Conservation (phyloP, 257 asterid genomes). For the Solanum ahanhuiri region DNA sequence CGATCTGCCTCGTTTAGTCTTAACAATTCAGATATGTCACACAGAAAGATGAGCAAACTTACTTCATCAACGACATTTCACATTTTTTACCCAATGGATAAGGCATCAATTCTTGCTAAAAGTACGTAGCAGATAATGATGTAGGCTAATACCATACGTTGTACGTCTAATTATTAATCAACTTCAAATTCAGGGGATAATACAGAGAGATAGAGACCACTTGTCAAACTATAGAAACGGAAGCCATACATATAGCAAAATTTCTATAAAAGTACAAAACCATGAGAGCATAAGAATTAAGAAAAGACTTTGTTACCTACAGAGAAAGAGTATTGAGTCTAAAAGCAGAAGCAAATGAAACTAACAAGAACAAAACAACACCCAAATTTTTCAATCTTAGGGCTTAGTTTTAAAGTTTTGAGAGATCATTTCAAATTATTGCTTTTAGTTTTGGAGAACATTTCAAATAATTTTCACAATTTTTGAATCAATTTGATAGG, state of each 20-base stretch:
- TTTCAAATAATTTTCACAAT: too few relatives aligned
- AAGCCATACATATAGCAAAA: background rate
- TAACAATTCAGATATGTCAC: background rate
- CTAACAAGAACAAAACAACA: background rate
- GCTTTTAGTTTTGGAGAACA: background rate
- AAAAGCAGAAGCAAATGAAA: background rate
- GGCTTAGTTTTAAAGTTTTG: background rate
- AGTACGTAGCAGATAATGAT: background rate
- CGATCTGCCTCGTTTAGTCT: background rate
- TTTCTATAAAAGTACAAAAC: background rate
- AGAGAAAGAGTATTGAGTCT: background rate
- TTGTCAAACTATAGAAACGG: background rate
- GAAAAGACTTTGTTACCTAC: background rate
- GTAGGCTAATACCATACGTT: background rate
- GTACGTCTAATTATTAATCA: background rate
- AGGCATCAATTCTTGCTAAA: background rate
- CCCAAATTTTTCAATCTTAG: background rate
- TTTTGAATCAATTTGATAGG: background rate
- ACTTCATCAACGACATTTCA: background rate
- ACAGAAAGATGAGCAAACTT: background rate
- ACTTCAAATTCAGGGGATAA: background rate
- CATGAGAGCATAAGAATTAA: background rate
- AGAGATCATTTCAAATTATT: background rate
- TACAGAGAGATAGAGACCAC: background rate
- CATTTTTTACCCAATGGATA: background rate